Conservation (phyloP, 345 rosid genomes). For the Gossypium herbaceum region DNA sequence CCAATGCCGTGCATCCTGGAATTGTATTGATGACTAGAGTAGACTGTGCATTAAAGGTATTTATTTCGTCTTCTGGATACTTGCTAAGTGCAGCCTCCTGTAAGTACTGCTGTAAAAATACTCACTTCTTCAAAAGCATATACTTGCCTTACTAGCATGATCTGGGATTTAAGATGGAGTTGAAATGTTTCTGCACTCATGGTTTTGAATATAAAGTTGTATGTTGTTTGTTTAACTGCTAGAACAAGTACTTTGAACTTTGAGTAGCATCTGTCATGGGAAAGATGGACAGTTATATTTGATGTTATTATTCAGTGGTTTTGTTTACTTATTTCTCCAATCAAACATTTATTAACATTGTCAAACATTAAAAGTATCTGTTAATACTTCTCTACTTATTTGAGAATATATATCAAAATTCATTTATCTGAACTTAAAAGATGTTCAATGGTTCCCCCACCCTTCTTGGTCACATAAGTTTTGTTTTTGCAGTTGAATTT, state of each 20-base stretch:
- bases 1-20: constrained; percentile 82
- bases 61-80: constrained; percentile 10
- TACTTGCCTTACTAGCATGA: not conserved
- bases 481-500: not conserved
- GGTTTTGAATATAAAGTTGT: not conserved
- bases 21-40: constrained; percentile 77
- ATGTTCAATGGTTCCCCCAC: not conserved
- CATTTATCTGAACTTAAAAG: not conserved
- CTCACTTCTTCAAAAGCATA: not conserved
- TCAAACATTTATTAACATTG: not conserved
- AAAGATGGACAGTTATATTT: not conserved
- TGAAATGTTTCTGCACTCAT: not conserved
- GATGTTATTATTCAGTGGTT: not conserved
- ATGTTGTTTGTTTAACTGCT: not conserved
- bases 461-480: not conserved
- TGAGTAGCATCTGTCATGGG: not conserved
- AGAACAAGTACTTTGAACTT: not conserved
- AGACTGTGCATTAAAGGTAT: constrained; percentile 89
- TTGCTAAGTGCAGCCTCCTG: not conserved
- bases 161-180: not conserved
- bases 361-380: not conserved
- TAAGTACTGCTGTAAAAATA: not conserved
- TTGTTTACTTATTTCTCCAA: not conserved
- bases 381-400: not conserved
- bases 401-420: not conserved